Evolutionary conservation across 2,329 filamentous ascomycete species (phyloP), one percentile per base, ranked within the genome.

Genomic region (Fusarium multiceps): DNA sequence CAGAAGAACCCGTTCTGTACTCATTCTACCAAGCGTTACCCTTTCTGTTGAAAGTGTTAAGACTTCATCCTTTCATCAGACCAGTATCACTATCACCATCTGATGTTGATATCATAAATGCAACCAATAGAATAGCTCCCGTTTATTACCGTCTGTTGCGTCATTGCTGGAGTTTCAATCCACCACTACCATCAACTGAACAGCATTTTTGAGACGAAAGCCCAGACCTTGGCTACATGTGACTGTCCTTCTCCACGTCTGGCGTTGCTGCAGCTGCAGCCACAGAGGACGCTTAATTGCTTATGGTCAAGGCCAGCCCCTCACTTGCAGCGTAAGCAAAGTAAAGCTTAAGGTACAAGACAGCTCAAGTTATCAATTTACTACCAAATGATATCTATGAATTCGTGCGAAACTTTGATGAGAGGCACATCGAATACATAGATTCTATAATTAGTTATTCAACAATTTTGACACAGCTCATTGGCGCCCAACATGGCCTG

Each of bases 291-390:
- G 56, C 43, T 64, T 67, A 55, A 48, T 68, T 67, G 41, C 54
- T 69, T 70, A 68, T 53, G 45, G 61, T 28, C 32, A 45, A 61
- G 32, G 23, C 32, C 40, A 51, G 63, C 66, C 67, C 67, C 67
- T 70, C 67, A 63, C 34, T 59, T 49, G 41, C 62, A 66, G 12
- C 37, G 48, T 40, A 46, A 69, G 32, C 57, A 69, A 12, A 54
- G 14, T 42, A 61, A 55, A 66, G 48, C 48, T 60, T 23, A 43
- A 65, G 62, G n/a, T 53, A 41, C 23, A 51, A 51, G 30, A 8
- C 25, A 48, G 20, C 11, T 32, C n/a, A 16, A 47, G 20, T 37
- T 14, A 25, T 50, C 34, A 32, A 32, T 48, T 23, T 32, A 4
- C 9, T 16, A 37, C 28, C 14, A 34, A 49, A 45, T 43, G 16